Evolutionary conservation across 768 basidiomycete genomes (phyloP).

Genomic region (Lanmaoa pseudosensibilis): DNA sequence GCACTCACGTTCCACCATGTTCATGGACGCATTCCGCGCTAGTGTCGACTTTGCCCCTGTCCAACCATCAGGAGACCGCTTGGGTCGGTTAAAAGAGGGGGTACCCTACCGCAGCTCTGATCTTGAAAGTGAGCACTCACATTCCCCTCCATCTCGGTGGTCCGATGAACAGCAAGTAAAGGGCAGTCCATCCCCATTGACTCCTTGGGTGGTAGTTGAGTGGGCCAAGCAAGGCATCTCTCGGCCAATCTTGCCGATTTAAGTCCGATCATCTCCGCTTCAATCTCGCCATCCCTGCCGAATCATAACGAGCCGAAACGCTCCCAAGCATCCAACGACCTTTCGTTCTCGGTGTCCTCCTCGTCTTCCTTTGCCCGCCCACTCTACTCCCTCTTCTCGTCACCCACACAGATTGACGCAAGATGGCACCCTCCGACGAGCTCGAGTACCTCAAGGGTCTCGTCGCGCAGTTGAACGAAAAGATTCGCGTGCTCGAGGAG

Average conservation of each 20-base stretch:
- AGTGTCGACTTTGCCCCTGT: not conserved
- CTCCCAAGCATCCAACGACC: not conserved
- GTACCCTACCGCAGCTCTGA: not conserved
- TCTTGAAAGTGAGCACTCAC: not conserved
- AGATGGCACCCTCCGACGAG: conserved; percentile 72
- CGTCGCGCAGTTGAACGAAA: conserved; percentile 85
- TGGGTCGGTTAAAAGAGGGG: not conserved
- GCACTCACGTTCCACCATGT: not conserved
- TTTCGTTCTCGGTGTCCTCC: not conserved
- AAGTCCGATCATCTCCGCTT: conserved; percentile 25
- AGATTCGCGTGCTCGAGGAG: conserved; percentile 78
- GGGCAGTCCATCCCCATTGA: not conserved
- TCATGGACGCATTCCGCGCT: not conserved
- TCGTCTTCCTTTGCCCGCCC: not conserved
- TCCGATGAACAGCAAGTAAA: not conserved
- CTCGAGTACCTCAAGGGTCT: conserved; percentile 94
- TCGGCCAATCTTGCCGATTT: not conserved
- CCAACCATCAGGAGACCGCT: not conserved
- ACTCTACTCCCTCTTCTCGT: not conserved
- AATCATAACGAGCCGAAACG: too few relatives aligned
- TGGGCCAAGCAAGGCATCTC: not conserved
- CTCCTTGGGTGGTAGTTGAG: not conserved
- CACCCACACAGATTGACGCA: conserved; percentile 1
- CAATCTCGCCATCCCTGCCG: conserved; percentile 14
- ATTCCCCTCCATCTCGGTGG: not conserved